Evolutionary conservation across 148 eudicot genomes (phyloP).

Genomic region (Nyssa sinensis): DNA sequence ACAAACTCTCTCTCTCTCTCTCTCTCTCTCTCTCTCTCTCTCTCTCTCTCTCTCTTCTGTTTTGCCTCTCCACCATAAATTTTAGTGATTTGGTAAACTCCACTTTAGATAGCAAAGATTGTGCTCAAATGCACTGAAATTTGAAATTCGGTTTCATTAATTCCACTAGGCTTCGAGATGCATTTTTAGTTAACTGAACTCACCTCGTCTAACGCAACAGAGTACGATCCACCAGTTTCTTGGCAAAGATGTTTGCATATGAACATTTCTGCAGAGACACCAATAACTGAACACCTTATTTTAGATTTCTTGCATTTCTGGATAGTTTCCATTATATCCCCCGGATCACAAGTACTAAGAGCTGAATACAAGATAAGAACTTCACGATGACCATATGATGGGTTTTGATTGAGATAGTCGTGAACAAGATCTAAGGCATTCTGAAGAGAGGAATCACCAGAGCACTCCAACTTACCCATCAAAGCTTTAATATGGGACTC

Average conservation of each 20-base stretch:
- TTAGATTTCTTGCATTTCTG: conserved; percentile 90
- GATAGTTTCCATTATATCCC: conserved; percentile 84
- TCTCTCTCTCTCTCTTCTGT: neutral
- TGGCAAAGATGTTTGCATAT: conserved; percentile 87
- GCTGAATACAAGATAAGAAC: conserved; percentile 80
- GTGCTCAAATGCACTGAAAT: neutral
- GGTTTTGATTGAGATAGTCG: conserved; percentile 63
- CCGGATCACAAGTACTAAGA: conserved; percentile 95
- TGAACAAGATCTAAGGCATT: conserved; percentile 89
- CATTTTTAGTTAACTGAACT: conserved; percentile 24
- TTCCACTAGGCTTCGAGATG: neutral
- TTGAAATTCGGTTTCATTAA: neutral
- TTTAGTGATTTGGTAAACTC: neutral
- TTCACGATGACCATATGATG: conserved; percentile 96
- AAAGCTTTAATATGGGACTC: conserved; percentile 89
- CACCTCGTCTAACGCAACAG: conserved; percentile 94
- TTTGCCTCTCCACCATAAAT: neutral
- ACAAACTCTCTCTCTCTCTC: too few species aligned
- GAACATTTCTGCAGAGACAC: conserved; percentile 87
- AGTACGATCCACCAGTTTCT: conserved; percentile 88
- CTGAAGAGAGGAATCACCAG: conserved; percentile 93
- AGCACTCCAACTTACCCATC: conserved; percentile 84
- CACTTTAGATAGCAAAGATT: neutral
- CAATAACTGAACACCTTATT: conserved; percentile 86
- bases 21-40: neutral